A percentile compares a stretch with the other conserved stretches of the same genome.
Conservation (phyloP, 73 alveolate genomes). For the Paramecium tetraurelia region DNA sequence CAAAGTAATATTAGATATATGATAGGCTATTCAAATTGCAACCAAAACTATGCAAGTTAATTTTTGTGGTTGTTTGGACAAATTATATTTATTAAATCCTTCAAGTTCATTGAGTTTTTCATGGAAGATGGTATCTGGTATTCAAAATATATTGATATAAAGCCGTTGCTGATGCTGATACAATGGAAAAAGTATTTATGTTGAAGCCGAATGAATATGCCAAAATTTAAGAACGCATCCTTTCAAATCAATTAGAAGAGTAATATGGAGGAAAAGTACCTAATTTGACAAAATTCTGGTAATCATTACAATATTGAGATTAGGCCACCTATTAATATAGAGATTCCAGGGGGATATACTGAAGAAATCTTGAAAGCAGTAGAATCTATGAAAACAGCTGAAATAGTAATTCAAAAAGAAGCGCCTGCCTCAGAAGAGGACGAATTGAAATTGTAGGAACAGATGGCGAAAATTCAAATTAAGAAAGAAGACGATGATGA, state of each 20-base stretch:
- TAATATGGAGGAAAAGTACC: slow-evolving; percentile 65
- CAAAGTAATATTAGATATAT: not conserved
- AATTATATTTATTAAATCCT: slow-evolving; percentile 54
- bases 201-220: slow-evolving; percentile 38
- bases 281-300: slow-evolving; percentile 53
- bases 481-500: slow-evolving; percentile 39
- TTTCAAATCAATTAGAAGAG: slow-evolving; percentile 50
- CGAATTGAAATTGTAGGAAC: not conserved
- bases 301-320: not conserved
- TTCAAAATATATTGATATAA: not conserved
- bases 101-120: slow-evolving; percentile 56
- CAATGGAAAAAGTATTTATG: slow-evolving; percentile 53
- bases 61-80: slow-evolving; percentile 63
- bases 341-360: slow-evolving; percentile 53
- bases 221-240: slow-evolving; percentile 44
- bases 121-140: slow-evolving; percentile 60
- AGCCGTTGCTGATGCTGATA: slow-evolving; percentile 62
- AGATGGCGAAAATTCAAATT: not conserved
- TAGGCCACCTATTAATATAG: slow-evolving; percentile 48
- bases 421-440: not conserved
- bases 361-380: not conserved
- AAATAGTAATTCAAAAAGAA: slow-evolving; percentile 2
- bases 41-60: slow-evolving; percentile 51
- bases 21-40: slow-evolving; percentile 45
- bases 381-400: slow-evolving; percentile 33